Percentiles rank a stretch among this genome's conserved stretches.
These are phyloP conservation scores for Gloeophyllum trabeum DNA, from an alignment of 768 basidiomycete genomes.

Conservation along the genomic window DNA sequence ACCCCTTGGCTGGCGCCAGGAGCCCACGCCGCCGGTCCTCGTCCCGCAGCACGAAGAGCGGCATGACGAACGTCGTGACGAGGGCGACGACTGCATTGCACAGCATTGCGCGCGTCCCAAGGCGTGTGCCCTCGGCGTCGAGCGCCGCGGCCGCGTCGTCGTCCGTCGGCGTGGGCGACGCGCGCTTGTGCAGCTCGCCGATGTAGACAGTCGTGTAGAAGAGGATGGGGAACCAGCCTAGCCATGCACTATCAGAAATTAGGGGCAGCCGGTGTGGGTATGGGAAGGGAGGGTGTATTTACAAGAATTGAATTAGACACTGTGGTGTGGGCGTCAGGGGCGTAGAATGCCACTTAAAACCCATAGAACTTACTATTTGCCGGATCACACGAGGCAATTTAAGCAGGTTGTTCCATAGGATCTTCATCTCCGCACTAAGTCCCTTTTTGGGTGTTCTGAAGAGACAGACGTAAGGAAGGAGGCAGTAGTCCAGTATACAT, in stretches of 20 bases:
- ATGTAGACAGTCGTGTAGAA: constrained; percentile 86
- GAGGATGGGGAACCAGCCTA: constrained; percentile 88
- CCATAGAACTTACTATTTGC: constrained; percentile 31
- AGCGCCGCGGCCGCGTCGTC: constrained; percentile 19
- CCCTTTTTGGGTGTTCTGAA: constrained; percentile 3
- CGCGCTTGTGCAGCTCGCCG: constrained; percentile 70
- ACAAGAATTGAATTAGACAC: constrained; percentile 81
- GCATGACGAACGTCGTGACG: constrained; percentile 54
- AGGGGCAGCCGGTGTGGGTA: not conserved
- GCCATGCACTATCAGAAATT: constrained; percentile 45
- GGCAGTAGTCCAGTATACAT: not conserved
- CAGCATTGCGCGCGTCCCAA: constrained; percentile 79
- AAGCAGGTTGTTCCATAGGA: constrained; percentile 26
- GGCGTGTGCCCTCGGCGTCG: constrained; percentile 64
- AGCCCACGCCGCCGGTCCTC: constrained; percentile 1
- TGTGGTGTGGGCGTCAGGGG: constrained; percentile 14
- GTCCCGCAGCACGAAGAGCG: constrained; percentile 38
- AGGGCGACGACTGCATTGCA: constrained; percentile 65
- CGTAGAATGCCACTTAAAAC: no score
- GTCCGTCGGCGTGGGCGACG: constrained; percentile 18
- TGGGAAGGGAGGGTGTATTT: constrained; percentile 15
- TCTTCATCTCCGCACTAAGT: not conserved
- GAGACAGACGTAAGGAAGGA: not conserved
- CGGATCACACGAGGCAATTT: constrained; percentile 32
- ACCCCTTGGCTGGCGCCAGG: not conserved